Conservation (phyloP, 768 basidiomycete species). For the Kwoniella botswanensis region DNA sequence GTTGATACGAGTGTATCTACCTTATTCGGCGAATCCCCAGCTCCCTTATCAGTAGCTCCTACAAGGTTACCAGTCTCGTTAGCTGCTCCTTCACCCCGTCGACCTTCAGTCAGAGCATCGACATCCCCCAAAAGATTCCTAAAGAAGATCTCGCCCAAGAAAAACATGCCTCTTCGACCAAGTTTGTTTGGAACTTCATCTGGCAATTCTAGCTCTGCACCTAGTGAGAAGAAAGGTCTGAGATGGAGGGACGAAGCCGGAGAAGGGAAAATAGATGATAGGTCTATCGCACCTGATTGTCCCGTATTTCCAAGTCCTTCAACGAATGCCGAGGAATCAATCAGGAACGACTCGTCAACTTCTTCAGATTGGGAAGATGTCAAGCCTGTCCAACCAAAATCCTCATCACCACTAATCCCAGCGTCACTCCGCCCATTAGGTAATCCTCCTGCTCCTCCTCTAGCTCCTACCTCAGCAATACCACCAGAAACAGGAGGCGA, state of each 20-base stretch:
- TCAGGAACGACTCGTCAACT: conserved; percentile 15
- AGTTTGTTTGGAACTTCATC: conserved; percentile 17
- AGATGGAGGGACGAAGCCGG: conserved; percentile 48
- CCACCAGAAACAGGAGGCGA: neutral
- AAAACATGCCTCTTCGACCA: conserved; percentile 7
- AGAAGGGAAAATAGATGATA: conserved; percentile 41
- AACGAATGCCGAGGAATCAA: conserved; percentile 15
- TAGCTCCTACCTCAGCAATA: neutral
- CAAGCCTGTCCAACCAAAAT: conserved; percentile 6
- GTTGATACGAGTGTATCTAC: conserved; percentile 17
- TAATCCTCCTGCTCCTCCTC: neutral
- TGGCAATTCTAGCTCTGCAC: conserved; percentile 10
- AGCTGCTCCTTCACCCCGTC: conserved; percentile 25
- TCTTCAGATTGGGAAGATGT: conserved; percentile 22
- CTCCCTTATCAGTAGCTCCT: conserved; percentile 10
- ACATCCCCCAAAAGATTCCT: conserved; percentile 15
- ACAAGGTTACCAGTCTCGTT: conserved; percentile 11
- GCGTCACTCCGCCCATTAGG: conserved; percentile 11
- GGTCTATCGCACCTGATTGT: conserved; percentile 24
- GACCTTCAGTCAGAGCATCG: conserved; percentile 10
- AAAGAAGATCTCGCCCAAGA: conserved; percentile 18
- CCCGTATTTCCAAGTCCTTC: conserved; percentile 23
- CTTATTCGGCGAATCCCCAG: conserved; percentile 19
- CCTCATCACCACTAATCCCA: conserved; percentile 9
- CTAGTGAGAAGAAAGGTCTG: conserved; percentile 29